Percentiles rank a stretch among this genome's conserved stretches.
These are phyloP conservation scores for Suhomyces faveliae DNA, from an alignment of 805 yeast genomes.

Conservation along the genomic window DNA sequence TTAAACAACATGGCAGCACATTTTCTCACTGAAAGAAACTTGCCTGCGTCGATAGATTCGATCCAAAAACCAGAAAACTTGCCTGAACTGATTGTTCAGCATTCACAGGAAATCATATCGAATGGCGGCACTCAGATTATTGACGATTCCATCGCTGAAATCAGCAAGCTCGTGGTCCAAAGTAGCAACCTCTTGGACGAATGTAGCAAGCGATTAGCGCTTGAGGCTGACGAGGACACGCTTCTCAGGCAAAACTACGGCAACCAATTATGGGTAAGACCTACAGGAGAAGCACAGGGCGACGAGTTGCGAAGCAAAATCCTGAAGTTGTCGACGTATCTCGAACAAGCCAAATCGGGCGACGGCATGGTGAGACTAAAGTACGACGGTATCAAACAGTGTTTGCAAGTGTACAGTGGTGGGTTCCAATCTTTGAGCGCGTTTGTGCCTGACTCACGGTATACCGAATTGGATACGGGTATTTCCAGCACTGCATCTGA, in stretches of 20 bases:
- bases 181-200: slow-evolving; percentile 44
- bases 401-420: slow-evolving; percentile 44
- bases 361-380: slow-evolving; percentile 53
- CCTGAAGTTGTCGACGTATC: slow-evolving; percentile 45
- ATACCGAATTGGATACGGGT: slow-evolving; percentile 32
- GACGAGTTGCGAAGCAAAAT: slow-evolving; percentile 39
- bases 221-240: slow-evolving; percentile 58
- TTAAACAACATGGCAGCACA: slow-evolving; percentile 45
- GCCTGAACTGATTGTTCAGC: slow-evolving; percentile 57
- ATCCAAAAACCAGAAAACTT: slow-evolving; percentile 54
- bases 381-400: slow-evolving; percentile 47
- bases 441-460: slow-evolving; percentile 42
- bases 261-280: slow-evolving; percentile 52
- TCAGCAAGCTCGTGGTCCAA: slow-evolving; percentile 42
- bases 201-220: slow-evolving; percentile 43
- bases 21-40: slow-evolving; percentile 46
- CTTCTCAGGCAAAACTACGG: slow-evolving; percentile 49
- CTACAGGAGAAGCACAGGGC: slow-evolving; percentile 46
- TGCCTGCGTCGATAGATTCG: slow-evolving; percentile 64
- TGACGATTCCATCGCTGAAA: slow-evolving; percentile 43
- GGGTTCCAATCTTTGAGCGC: slow-evolving; percentile 32
- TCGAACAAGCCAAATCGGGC: slow-evolving; percentile 58
- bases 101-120: slow-evolving; percentile 51
- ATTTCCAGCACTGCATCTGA: slow-evolving; percentile 30
- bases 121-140: slow-evolving; percentile 52